A percentile compares a stretch with the other conserved stretches of the same genome.
Conservation (phyloP, 1,284 basidiomycete genomes). For the Marasmius tenuissimus region DNA sequence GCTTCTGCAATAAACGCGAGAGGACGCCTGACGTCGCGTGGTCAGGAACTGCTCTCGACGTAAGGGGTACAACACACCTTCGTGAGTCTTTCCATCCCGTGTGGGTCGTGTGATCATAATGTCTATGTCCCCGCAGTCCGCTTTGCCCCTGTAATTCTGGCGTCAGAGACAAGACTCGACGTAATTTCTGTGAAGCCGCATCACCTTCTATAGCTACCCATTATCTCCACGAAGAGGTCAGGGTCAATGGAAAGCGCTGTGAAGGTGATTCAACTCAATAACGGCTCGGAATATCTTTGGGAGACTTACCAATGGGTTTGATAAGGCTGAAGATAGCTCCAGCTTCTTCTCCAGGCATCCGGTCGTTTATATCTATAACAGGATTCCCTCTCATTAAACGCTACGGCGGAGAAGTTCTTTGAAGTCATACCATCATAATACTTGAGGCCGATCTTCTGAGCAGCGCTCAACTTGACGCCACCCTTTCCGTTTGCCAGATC, state of each 20-base stretch:
- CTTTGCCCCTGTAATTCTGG: conserved; percentile 55
- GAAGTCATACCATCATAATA: conserved; percentile 69
- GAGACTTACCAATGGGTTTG: conserved; percentile 56
- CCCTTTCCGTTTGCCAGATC: conserved; percentile 64
- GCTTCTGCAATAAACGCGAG: conserved; percentile 49
- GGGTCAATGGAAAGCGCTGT: conserved; percentile 71
- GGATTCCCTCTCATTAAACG: background rate
- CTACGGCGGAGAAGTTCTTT: conserved; percentile 6
- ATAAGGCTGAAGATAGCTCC: conserved; percentile 71
- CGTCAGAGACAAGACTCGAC: background rate
- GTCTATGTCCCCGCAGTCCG: conserved; percentile 87
- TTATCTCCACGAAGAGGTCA: conserved; percentile 76
- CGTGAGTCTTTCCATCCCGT: conserved; percentile 72
- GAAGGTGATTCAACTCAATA: background rate
- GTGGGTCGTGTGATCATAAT: conserved; percentile 79
- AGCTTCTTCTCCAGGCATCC: conserved; percentile 87
- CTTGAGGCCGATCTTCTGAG: conserved; percentile 74
- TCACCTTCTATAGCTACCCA: conserved; percentile 86
- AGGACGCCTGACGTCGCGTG: conserved; percentile 51
- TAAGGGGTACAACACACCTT: conserved; percentile 39
- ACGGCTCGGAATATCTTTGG: background rate
- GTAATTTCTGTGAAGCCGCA: conserved; percentile 4
- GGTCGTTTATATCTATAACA: conserved; percentile 62
- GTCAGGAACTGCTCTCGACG: background rate
- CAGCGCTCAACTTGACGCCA: conserved; percentile 59